Base-by-base conservation (phyloP, 371 early-diverging fungal species). In the Apophysomyces sp. region DNA sequence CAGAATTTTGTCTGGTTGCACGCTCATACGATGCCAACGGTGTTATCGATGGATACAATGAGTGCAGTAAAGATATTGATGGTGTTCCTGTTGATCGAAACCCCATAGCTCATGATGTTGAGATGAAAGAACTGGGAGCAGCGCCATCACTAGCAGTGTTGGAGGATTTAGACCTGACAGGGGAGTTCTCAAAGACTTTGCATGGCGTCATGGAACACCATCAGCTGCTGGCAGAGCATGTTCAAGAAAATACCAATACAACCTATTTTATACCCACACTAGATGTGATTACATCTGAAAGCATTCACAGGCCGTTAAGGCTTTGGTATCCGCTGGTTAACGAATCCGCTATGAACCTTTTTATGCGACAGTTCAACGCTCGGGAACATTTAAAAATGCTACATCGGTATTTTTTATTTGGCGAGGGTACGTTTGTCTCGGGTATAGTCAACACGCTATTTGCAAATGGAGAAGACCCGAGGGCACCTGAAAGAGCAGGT, bases 291-390 rank as follows among this genome's bases (percentile, higher is more conserved):
- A 68, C 67, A 2, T 56, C 57, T 3, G 68, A 74, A 13, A 74
- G 74, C 18, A 61, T 80, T 18, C 63, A 66, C 16, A 39, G 65
- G 26, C 73, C 85, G 0, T 61, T 85, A 30, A 52, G 61, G 7
- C 51, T 62, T 11, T 77, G 79, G 62, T 72, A 73, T n/a, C 77
- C 77, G 4, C 34, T 82, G 16, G 60, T 85, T 3, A 78, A 78
- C 53, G 74, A 73, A 12, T 83, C 77, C 24, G 74, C 78, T 39
- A 65, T 85, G 76, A 67, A 74, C 6, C 70, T 76, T 8, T 82
- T 81, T 58, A 67, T 80, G 16, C 67, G 77, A 51, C 69, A 80
- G 39, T 66, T 81, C 59, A 69, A 77, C 39, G 68, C 81, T 24
- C 54, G 77, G 61, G 76, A 67, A 6, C 82, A 85, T 53, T 53